These are phyloP conservation scores for Limonium bicolor DNA, from an alignment of 148 eudicot species.

Conservation along the genomic window DNA sequence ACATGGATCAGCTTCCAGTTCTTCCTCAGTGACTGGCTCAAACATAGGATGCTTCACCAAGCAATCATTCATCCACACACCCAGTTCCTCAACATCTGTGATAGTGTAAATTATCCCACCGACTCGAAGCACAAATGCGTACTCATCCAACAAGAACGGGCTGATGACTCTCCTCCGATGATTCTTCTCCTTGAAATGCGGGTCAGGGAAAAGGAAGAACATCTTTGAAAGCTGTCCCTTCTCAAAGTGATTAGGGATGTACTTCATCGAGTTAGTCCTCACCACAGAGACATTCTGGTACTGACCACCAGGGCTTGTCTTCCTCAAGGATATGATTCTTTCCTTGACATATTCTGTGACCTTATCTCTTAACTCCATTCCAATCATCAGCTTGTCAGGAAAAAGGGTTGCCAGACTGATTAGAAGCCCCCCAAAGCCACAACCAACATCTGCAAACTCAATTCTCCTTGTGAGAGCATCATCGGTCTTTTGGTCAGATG, in stretches of 20 bases:
- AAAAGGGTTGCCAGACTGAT: slow-evolving; percentile 66
- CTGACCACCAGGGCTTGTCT: slow-evolving; percentile 51
- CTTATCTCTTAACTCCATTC: slow-evolving; percentile 95
- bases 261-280: slow-evolving; percentile 92
- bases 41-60: slow-evolving; percentile 73
- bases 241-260: slow-evolving; percentile 80
- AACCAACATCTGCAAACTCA: slow-evolving; percentile 86
- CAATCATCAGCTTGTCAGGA: slow-evolving; percentile 77
- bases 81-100: slow-evolving; percentile 92
- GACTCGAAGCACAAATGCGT: slow-evolving; percentile 67
- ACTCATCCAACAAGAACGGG: slow-evolving; percentile 69
- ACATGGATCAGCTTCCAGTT: slow-evolving; percentile 67
- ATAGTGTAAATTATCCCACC: slow-evolving; percentile 85
- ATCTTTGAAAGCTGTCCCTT: slow-evolving; percentile 76
- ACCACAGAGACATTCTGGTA: slow-evolving; percentile 78
- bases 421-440: slow-evolving; percentile 91
- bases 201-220: slow-evolving; percentile 95
- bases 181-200: slow-evolving; percentile 93
- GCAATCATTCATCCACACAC: slow-evolving; percentile 87
- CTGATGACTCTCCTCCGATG: slow-evolving; percentile 82
- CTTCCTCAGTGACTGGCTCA: slow-evolving; percentile 40
- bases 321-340: slow-evolving; percentile 52
- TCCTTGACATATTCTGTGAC: slow-evolving; percentile 92
- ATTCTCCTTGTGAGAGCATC: slow-evolving; percentile 23
- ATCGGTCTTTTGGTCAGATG: too few species aligned